Evolutionary conservation across 2,329 filamentous ascomycete species (phyloP), one percentile per base, ranked within the genome.

Genomic region (Xylariales sp.): DNA sequence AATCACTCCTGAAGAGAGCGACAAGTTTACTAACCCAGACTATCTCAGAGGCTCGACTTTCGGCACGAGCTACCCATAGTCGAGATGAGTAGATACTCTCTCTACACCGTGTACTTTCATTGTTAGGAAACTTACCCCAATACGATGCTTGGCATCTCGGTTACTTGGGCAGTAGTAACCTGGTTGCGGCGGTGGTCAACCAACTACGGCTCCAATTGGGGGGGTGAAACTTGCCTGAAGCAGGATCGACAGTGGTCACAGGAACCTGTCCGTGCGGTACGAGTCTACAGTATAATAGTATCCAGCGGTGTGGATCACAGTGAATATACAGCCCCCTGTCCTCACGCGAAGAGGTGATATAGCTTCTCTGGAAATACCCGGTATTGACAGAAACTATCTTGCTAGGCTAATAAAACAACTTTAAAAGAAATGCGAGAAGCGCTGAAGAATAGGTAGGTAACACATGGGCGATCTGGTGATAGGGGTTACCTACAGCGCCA

Each of bases 191-290:
- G 23, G 34, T 39, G 48, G 39, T 55, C 52, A 39, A 39, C 46
- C 52, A 39, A 39, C 46, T 58, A 34, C n/a, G 59, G 54, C 49
- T 52, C 54, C 28, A 23, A 54, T 65, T 54, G 52, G 58, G 50
- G 50, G 59, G 30, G 52, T 69, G 63, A 69, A 69, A 69, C 67
- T 61, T 45, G 59, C 63, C 59, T 69, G 63, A 59, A 14, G 67
- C 67, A 61, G 7, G 63, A 69, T 69, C 50, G 48, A 52, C 67
- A 32, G n/a, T 8, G 23, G 43, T 23, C 5, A 56, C 54, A 54
- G 62, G 62, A 61, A 50, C 9, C 14, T 62, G 52, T 58, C 43
- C 57, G 62, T 43, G 62, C 64, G 57, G 57, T 39, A 54, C 36
- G 10, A 41, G 9, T 12, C 9, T 12, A 3, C 32, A 5, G 32